Conservation (phyloP, 2,329 filamentous ascomycete genomes). For the Periconia macrospinosa region DNA sequence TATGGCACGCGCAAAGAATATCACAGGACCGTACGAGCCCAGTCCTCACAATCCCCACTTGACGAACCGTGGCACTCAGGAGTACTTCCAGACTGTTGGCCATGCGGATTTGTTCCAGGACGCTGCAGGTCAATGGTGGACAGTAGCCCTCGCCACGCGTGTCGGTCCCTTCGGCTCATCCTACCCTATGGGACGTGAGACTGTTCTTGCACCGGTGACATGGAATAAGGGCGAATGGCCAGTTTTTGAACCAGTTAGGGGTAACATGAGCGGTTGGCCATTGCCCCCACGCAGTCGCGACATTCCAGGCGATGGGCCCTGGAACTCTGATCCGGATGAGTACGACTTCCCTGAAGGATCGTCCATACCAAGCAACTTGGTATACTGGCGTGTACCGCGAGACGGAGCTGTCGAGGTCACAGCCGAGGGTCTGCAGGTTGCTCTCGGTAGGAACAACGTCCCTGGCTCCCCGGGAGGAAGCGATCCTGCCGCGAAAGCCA, state of each 20-base stretch:
- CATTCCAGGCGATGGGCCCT: constrained; percentile 43
- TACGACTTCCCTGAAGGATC: constrained; percentile 50
- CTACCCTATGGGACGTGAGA: constrained; percentile 34
- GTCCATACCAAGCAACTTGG: constrained; percentile 53
- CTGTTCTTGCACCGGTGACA: constrained; percentile 27
- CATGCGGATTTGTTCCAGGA: constrained; percentile 35
- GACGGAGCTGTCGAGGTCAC: constrained; percentile 38
- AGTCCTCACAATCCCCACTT: constrained; percentile 44
- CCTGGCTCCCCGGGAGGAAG: constrained; percentile 52
- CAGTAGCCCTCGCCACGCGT: constrained; percentile 27
- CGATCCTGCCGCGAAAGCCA: constrained; percentile 49
- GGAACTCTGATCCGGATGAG: constrained; percentile 42
- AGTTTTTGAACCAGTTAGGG: constrained; percentile 43
- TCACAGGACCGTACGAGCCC: constrained; percentile 42
- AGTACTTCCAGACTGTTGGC: constrained; percentile 39
- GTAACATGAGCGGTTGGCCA: constrained; percentile 48
- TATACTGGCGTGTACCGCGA: constrained; percentile 56
- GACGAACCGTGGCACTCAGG: constrained; percentile 39
- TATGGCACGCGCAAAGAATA: constrained; percentile 39
- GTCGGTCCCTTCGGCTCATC: constrained; percentile 25
- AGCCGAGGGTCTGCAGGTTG: constrained; percentile 31
- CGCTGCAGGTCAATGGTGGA: constrained; percentile 27
- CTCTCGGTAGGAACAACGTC: constrained; percentile 54
- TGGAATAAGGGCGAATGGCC: constrained; percentile 48
- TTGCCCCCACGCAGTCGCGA: constrained; percentile 41